Percentiles rank a stretch among this genome's conserved stretches.
phyloP scores from a whole-genome alignment of 2,329 filamentous ascomycete genomes.

The Massarina eburnea region DNA sequence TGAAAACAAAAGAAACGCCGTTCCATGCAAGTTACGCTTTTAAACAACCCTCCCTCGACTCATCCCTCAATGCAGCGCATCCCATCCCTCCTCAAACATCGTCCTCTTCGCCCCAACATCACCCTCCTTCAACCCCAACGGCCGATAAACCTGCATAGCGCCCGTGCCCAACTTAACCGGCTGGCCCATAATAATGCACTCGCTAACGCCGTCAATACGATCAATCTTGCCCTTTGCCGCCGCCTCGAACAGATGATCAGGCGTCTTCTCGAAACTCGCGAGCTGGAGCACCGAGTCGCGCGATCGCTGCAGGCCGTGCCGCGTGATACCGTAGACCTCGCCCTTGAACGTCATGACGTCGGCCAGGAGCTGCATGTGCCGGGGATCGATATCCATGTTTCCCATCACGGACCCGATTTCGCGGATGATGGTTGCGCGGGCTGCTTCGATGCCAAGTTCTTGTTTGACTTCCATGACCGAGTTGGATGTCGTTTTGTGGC shows the following conservation, averaged over 20 bases:
- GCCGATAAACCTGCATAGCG: slow-evolving; percentile 83
- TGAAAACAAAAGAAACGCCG: neutral
- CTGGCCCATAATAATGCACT: slow-evolving; percentile 98
- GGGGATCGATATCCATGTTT: slow-evolving; percentile 92
- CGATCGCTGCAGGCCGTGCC: slow-evolving; percentile 96
- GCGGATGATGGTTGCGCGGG: slow-evolving; percentile 80
- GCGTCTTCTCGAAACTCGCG: slow-evolving; percentile 96
- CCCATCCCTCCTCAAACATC: slow-evolving; percentile 43
- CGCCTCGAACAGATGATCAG: slow-evolving; percentile 94
- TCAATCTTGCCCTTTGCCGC: slow-evolving; percentile 91
- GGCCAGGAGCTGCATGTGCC: slow-evolving; percentile 95
- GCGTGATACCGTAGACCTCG: slow-evolving; percentile 92
- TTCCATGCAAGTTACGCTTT: neutral
- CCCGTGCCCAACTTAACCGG: slow-evolving; percentile 90
- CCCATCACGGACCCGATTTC: slow-evolving; percentile 91
- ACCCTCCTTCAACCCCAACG: slow-evolving; percentile 49
- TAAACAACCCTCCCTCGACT: neutral
- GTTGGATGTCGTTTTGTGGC: slow-evolving; percentile 74
- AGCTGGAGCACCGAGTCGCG: slow-evolving; percentile 90
- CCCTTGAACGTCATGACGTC: slow-evolving; percentile 99
- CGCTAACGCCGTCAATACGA: slow-evolving; percentile 86
- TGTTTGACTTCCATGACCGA: slow-evolving; percentile 86
- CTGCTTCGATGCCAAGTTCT: slow-evolving; percentile 92
- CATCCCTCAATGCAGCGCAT: slow-evolving; percentile 20
- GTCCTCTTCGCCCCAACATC: slow-evolving; percentile 30